Base-by-base conservation (phyloP, 148 eudicot genomes). In the Oxyria digyna region DNA sequence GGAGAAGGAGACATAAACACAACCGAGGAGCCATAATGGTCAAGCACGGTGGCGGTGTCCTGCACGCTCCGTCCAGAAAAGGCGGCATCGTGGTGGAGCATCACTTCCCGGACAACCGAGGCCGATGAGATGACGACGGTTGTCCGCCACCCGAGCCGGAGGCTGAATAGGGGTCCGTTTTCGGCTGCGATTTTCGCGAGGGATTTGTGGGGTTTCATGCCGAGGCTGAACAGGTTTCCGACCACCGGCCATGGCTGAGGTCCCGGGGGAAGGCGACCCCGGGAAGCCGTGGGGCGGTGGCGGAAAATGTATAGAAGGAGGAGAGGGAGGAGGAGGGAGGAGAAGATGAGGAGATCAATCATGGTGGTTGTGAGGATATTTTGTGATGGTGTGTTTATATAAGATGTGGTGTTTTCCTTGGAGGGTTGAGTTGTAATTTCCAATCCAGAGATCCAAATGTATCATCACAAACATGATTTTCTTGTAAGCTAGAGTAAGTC, bases 101-200 rank as follows among this genome's bases (percentile, higher is more conserved):
- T 79, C 31, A 84, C 85, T 74, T 86, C 78, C 66, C 75, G 71
- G 7, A 82, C 91, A 31, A 80, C 50, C 9, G 66, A 18, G 18
- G 84, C 45, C 0, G 91, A 86, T 21, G 85, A 76, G 2, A 84
- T 76, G 35, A 86, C 82, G 8, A 86, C 72, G 1, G 86, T 81
- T 35, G 74, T 69, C 0, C 76, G 62, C 32, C 48, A 23, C 4
- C 89, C 89, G 0, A 85, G 74, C 32, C 79, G 76, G 41, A 81
- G 77, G 66, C 71, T 59, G 81, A 84, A 76, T 26, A 83, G 73
- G 2, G 84, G 80, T 59, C 85, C 91, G 66, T 81, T 70, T 0
- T 24, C 74, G 12, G 77, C 75, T 63, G 91, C 79, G 8, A 86
- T 80, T 26, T 72, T n/a, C 18, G 84, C 67, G 6, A 86, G 74